Evolutionary conservation across 225 moss, liverwort and hornwort species (phyloP).

Genomic region (Pleurozium schreberi): DNA sequence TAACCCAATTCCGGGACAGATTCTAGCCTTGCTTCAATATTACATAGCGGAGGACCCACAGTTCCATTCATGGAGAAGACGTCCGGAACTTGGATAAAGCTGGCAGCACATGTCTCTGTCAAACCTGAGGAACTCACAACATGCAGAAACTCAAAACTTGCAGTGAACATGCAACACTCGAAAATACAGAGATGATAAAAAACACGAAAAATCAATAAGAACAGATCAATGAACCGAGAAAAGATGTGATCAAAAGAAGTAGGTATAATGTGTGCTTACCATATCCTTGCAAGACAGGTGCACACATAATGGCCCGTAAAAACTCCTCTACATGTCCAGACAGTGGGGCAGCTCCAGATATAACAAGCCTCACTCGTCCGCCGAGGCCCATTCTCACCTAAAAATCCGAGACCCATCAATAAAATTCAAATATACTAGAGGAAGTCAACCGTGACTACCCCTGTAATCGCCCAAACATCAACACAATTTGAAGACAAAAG

Average conservation of each 20-base stretch:
- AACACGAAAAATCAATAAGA: neutral
- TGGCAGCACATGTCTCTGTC: slow-evolving; percentile 78
- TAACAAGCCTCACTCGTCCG: slow-evolving; percentile 51
- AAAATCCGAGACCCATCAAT: neutral
- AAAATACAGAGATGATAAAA: neutral
- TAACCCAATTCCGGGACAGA: slow-evolving; percentile 80
- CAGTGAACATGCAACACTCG: neutral
- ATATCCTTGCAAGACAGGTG: slow-evolving; percentile 72
- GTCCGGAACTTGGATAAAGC: slow-evolving; percentile 67
- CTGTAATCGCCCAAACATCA: neutral
- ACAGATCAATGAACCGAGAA: neutral
- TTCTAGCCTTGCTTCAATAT: slow-evolving; percentile 49
- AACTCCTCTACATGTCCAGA: slow-evolving; percentile 57
- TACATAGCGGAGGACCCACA: slow-evolving; percentile 60
- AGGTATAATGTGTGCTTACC: slow-evolving; percentile 27
- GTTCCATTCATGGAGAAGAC: slow-evolving; percentile 62
- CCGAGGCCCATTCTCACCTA: slow-evolving; percentile 65
- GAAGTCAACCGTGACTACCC: neutral
- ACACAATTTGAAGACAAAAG: neutral
- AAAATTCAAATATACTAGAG: neutral
- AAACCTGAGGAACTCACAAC: slow-evolving; percentile 36
- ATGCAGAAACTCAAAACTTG: neutral
- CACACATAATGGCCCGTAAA: slow-evolving; percentile 50
- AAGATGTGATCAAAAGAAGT: neutral
- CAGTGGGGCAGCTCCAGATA: slow-evolving; percentile 77